These are phyloP conservation scores for Megacollybia marginata DNA, from an alignment of 768 basidiomycete genomes.

Conservation along the genomic window DNA sequence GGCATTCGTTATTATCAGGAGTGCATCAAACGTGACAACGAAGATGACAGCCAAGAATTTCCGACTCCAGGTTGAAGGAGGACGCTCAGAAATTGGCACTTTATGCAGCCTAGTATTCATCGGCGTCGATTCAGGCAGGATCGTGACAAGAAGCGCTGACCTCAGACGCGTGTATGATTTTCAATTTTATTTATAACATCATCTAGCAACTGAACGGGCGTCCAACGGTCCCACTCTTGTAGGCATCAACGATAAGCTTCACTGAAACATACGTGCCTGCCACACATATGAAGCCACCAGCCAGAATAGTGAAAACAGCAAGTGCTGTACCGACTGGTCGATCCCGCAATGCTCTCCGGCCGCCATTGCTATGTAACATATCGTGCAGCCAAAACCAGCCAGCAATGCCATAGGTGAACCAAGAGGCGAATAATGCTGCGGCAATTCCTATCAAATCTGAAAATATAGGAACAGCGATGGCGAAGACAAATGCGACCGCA, in stretches of 20 bases:
- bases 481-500: conserved; percentile 37
- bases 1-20: conserved; percentile 60
- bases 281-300: conserved; percentile 45
- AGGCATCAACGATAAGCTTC: conserved; percentile 43
- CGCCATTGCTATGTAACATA: conserved; percentile 33
- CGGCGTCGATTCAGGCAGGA: neutral
- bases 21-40: conserved; percentile 50
- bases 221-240: conserved; percentile 31
- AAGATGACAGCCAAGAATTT: conserved; percentile 44
- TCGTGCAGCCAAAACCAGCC: conserved; percentile 52
- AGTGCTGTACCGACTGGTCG: conserved; percentile 25
- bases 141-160: neutral
- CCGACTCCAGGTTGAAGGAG: conserved; percentile 46
- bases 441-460: conserved; percentile 46
- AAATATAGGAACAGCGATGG: conserved; percentile 47
- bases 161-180: neutral
- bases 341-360: conserved; percentile 22
- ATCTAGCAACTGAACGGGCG: conserved; percentile 35
- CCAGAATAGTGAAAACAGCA: conserved; percentile 35
- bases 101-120: conserved; percentile 19
- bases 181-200: neutral
- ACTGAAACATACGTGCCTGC: conserved; percentile 47
- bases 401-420: conserved; percentile 50
- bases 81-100: conserved; percentile 47
- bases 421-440: conserved; percentile 48